Evolutionary conservation across 768 basidiomycete genomes (phyloP).

Genomic region (Suillus hirtellus): DNA sequence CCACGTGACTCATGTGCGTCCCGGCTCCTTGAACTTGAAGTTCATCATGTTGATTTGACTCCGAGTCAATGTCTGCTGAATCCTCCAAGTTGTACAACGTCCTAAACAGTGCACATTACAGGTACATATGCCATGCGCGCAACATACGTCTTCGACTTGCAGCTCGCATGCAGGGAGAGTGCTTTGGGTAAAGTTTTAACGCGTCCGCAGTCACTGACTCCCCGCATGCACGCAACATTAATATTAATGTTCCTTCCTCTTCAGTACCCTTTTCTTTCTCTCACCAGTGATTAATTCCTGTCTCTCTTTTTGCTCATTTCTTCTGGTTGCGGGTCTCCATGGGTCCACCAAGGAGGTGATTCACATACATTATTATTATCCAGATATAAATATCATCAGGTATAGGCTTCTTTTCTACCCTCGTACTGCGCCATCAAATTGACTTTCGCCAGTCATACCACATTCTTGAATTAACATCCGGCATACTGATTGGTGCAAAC

Average conservation of each 20-base stretch:
- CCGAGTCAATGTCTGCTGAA: not conserved
- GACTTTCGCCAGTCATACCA: not conserved
- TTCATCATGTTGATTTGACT: no score
- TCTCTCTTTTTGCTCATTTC: not conserved
- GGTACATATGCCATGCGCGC: not conserved
- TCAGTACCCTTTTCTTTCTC: not conserved
- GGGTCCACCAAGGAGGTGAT: not conserved
- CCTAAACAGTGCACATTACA: not conserved
- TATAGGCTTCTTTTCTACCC: not conserved
- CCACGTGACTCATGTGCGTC: slow-evolving; percentile 22
- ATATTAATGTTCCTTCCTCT: not conserved
- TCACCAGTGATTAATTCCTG: not conserved
- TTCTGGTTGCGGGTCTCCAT: not conserved
- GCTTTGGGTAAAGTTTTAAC: not conserved
- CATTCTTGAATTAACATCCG: not conserved
- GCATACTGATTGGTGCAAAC: not conserved
- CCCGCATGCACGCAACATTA: not conserved
- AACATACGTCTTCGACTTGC: not conserved
- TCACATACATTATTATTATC: not conserved
- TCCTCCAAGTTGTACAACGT: not conserved
- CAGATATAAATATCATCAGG: not conserved
- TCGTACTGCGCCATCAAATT: not conserved
- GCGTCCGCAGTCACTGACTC: not conserved
- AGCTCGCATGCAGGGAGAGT: not conserved
- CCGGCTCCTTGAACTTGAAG: no score